These are phyloP conservation scores for Tetradesmus obliquus DNA, from an alignment of 139 green algal genomes.

Conservation along the genomic window DNA sequence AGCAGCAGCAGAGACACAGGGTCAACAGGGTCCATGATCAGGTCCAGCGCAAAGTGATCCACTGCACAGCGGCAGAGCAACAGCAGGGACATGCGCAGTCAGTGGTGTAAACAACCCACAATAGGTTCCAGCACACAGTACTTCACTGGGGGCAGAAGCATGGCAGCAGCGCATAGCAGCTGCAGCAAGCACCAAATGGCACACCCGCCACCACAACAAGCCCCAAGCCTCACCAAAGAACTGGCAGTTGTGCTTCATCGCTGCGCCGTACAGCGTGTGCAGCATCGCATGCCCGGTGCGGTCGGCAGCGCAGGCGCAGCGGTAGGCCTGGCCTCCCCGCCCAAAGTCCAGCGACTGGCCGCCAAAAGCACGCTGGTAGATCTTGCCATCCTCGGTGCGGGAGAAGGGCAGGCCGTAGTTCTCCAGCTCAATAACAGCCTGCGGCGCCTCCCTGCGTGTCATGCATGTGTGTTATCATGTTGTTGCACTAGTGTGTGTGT, in stretches of 20 bases:
- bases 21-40: conserved; percentile 94
- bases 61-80: conserved; percentile 63
- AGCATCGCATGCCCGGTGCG: conserved; percentile 99
- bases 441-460: conserved; percentile 90
- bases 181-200: neutral
- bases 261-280: conserved; percentile 97
- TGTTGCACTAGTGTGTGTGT: too few species aligned
- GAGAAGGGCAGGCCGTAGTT: conserved; percentile 99
- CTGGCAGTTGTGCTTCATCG: conserved; percentile 97
- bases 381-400: conserved; percentile 98
- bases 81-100: neutral
- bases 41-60: conserved; percentile 98
- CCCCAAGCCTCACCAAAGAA: conserved; percentile 87
- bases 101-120: too few species aligned
- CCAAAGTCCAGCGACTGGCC: conserved; percentile 97
- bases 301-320: conserved; percentile 94
- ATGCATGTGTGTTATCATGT: neutral
- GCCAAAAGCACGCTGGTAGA: conserved; percentile 99
- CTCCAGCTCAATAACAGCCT: conserved; percentile 98
- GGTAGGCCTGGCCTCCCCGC: conserved; percentile 67
- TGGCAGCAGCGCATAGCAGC: too few species aligned
- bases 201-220: neutral
- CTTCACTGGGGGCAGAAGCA: too few species aligned
- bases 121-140: too few species aligned
- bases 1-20: neutral